Evolutionary conservation across 2,329 filamentous ascomycete genomes (phyloP).

Genomic region (Pseudodiploospora longispora): DNA sequence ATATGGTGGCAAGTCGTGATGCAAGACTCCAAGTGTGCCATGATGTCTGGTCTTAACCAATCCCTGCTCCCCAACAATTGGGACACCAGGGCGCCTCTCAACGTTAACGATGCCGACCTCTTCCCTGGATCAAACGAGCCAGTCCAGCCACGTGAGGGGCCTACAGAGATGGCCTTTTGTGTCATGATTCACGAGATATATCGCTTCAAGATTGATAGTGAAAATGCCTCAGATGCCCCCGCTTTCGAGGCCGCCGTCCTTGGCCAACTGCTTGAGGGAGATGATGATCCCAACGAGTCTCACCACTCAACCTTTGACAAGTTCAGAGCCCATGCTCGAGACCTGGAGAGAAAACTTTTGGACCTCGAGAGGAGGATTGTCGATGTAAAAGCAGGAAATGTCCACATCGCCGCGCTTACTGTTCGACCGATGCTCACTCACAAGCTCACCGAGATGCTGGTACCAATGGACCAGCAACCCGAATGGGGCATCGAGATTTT

Average conservation of each 20-base stretch:
- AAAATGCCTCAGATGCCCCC: conserved; percentile 31
- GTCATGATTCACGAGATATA: conserved; percentile 43
- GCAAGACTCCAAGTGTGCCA: conserved; percentile 47
- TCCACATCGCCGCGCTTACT: conserved; percentile 42
- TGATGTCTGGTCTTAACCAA: conserved; percentile 49
- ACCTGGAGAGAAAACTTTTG: conserved; percentile 34
- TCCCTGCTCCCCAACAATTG: conserved; percentile 43
- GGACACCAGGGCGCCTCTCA: conserved; percentile 48
- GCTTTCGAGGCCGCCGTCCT: conserved; percentile 43
- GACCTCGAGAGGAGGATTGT: conserved; percentile 42
- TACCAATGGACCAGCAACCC: conserved; percentile 37
- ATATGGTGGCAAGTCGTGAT: conserved; percentile 60
- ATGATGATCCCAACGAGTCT: conserved; percentile 14
- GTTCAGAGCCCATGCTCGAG: conserved; percentile 33
- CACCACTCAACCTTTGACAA: conserved; percentile 23
- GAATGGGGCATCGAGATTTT: conserved; percentile 44
- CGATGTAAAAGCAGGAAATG: conserved; percentile 42
- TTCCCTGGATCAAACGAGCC: conserved; percentile 45
- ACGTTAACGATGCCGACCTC: conserved; percentile 52
- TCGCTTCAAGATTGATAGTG: conserved; percentile 39
- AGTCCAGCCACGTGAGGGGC: conserved; percentile 43
- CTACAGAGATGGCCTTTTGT: conserved; percentile 54
- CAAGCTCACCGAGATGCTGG: conserved; percentile 41
- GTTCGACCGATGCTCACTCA: conserved; percentile 39
- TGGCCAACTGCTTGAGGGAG: conserved; percentile 29